phyloP scores from a whole-genome alignment of 2,329 filamentous ascomycete genomes.

The Trichoderma breve region DNA sequence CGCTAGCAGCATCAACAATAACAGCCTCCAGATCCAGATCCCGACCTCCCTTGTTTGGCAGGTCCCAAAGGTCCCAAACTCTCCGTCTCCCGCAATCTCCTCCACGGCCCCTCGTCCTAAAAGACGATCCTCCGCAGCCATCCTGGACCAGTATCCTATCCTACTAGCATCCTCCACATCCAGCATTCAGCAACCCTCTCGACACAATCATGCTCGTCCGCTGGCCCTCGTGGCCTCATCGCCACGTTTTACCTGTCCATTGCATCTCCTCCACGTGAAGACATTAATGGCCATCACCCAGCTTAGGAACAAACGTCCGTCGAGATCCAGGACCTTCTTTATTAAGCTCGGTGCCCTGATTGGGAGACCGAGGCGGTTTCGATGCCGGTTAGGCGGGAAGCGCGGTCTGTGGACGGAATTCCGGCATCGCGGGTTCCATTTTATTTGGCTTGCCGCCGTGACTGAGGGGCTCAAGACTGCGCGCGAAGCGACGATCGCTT shows the following conservation, averaged over 20 bases:
- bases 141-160: not conserved
- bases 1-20: not conserved
- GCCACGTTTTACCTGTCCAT: not conserved
- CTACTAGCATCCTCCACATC: not conserved
- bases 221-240: slow-evolving; percentile 2
- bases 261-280: slow-evolving; percentile 16
- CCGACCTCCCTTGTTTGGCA: slow-evolving; percentile 13
- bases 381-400: not conserved
- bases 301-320: not conserved
- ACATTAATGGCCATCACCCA: not conserved
- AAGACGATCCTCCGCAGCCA: not conserved
- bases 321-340: not conserved
- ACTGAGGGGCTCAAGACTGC: not conserved
- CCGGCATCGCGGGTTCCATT: slow-evolving; percentile 12
- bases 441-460: not conserved
- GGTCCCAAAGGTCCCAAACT: slow-evolving; percentile 7
- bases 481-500: not conserved
- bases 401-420: slow-evolving; percentile 4
- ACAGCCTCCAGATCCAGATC: not conserved
- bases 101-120: not conserved
- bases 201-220: slow-evolving; percentile 4
- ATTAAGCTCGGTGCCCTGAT: not conserved
- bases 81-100: not conserved
- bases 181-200: not conserved
- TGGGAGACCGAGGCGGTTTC: slow-evolving; percentile 8